Conservation (phyloP, 2,329 filamentous ascomycete species). For the Fusarium gaditjirri region DNA sequence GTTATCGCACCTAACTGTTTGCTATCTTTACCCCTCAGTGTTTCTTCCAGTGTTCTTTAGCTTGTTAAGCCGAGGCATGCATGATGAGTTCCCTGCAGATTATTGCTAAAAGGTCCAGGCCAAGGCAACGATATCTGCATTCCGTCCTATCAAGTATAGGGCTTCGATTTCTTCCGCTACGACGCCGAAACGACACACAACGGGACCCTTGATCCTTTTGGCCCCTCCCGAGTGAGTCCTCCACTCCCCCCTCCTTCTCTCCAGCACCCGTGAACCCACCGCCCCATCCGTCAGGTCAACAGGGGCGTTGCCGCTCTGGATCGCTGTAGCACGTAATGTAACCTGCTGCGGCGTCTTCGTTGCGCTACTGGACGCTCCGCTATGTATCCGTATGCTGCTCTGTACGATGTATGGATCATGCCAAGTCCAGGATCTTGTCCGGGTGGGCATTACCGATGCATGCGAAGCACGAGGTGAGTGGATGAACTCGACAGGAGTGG, state of each 20-base stretch:
- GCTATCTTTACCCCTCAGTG: slow-evolving; percentile 10
- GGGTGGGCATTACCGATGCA: slow-evolving; percentile 30
- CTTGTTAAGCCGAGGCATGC: slow-evolving; percentile 6
- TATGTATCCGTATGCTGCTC: not conserved
- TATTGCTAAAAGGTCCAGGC: slow-evolving; percentile 7
- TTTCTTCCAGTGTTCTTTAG: not conserved
- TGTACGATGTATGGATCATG: slow-evolving; percentile 18
- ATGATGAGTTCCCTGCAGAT: not conserved
- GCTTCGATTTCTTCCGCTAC: not conserved
- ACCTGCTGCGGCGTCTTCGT: not conserved
- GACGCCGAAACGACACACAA: not conserved
- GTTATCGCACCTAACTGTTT: not conserved
- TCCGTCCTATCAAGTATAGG: not conserved
- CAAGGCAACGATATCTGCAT: not conserved
- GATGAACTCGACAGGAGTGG: slow-evolving; percentile 20
- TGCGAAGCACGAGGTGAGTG: slow-evolving; percentile 28
- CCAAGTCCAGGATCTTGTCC: slow-evolving; percentile 26
- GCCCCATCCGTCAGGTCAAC: slow-evolving; percentile 34
- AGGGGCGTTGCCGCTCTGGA: slow-evolving; percentile 5
- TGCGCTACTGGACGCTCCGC: not conserved
- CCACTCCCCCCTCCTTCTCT: slow-evolving; percentile 1
- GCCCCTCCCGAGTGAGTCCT: not conserved
- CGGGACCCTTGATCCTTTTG: slow-evolving; percentile 12
- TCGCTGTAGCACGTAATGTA: not conserved
- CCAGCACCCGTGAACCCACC: slow-evolving; percentile 1